These are phyloP conservation scores for Populus alba DNA, from an alignment of 345 rosid genomes.

Conservation along the genomic window DNA sequence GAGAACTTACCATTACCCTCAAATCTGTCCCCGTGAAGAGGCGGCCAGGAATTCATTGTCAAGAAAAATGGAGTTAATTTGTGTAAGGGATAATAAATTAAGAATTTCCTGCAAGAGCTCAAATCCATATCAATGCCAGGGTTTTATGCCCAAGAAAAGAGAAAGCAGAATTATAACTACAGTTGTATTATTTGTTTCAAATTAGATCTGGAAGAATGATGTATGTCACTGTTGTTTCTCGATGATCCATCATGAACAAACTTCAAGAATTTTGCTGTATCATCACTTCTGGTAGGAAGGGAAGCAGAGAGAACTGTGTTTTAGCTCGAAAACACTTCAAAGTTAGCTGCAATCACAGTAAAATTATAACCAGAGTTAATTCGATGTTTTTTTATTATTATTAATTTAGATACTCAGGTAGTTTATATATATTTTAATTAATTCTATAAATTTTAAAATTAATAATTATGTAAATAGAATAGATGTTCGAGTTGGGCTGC, in stretches of 20 bases:
- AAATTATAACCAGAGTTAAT: too few relatives aligned
- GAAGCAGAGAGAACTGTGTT: neutral
- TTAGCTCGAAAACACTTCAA: neutral
- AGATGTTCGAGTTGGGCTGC: too few relatives aligned
- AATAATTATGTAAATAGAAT: too few relatives aligned
- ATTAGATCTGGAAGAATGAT: too few relatives aligned
- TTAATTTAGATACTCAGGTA: too few relatives aligned
- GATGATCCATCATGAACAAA: neutral
- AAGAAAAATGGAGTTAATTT: neutral
- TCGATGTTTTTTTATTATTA: too few relatives aligned
- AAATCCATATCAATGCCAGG: neutral
- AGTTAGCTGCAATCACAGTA: neutral
- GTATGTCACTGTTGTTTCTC: neutral
- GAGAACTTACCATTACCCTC: neutral
- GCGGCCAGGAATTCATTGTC: neutral
- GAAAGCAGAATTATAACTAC: neutral
- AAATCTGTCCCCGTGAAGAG: neutral
- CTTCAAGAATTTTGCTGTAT: neutral
- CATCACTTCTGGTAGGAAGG: neutral
- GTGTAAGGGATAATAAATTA: neutral
- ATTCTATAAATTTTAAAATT: too few relatives aligned
- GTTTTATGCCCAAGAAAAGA: neutral
- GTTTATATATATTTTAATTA: accelerated
- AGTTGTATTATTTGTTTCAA: neutral
- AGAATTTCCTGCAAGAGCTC: neutral